Base-by-base conservation (phyloP, 2,329 filamentous ascomycete species). In the Thelonectria rubi region DNA sequence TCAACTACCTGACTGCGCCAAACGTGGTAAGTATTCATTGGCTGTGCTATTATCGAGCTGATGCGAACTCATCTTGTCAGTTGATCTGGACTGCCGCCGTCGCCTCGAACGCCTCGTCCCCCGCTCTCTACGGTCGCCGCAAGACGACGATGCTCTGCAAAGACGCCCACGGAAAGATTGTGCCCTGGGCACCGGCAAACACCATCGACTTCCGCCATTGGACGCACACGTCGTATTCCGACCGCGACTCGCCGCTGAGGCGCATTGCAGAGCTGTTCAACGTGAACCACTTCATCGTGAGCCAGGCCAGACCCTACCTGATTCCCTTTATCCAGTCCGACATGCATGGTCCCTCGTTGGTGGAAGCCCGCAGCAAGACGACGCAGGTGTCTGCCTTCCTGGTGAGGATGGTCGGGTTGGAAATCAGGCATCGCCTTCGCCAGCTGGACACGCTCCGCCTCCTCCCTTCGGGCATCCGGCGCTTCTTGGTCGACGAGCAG, bases 221-320 rank as follows among this genome's bases (percentile, higher is more conserved):
- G 85, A 88, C 88, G 5, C 83, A 86, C 60, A 84, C 85, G 18
- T 86, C 84, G 7, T 88, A 90, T 75, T 83, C 84, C 43, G 88
- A 91, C 64, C 87, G 87, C 43, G 88, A 86, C 71, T 84, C 84
- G 1, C 85, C 85, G 2, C 83, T 95, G 1, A 84, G 87, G 55
- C 86, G 92, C 40, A 88, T 95, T 30, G 87, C 90, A 7, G 91
- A 94, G 77, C 85, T 94, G 11, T 95, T 95, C 83, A 96, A 96
- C 74, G 92, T 96, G 55, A 96, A 97, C 74, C 94, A 97, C 80
- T 97, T 96, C 78, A 93, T 98, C 66, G 88, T 98, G 67, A 95
- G 91, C 66, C 94, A 97, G 79, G 93, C 94, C 1, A 86, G 94
- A 3, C 94, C 94, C 0, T 97, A 97, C 76, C 82, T 97, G 15